These are phyloP conservation scores for Artemisia annua DNA, from an alignment of 129 eudicot species.

Conservation along the genomic window DNA sequence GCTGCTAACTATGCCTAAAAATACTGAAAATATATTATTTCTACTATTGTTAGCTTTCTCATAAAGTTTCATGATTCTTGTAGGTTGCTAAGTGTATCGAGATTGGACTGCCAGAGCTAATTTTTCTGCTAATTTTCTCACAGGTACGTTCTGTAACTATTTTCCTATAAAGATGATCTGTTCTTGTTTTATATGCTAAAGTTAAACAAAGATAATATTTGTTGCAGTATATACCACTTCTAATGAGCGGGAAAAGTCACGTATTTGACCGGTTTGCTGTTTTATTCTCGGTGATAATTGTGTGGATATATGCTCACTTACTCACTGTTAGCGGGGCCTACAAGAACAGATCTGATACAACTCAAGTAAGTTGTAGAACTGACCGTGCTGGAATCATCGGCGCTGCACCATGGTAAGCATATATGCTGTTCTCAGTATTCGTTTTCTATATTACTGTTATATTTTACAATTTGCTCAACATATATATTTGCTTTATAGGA, in stretches of 20 bases:
- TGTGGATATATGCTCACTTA: slow-evolving; percentile 89
- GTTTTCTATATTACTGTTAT: slow-evolving; percentile 1
- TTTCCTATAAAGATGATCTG: not conserved
- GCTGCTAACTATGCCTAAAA: slow-evolving; percentile 1
- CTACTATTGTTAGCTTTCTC: not conserved
- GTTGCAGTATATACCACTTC: slow-evolving; percentile 80
- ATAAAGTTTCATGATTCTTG: slow-evolving; percentile 12
- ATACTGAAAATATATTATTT: slow-evolving; percentile 2
- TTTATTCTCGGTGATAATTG: slow-evolving; percentile 72
- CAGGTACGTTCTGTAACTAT: slow-evolving; percentile 52
- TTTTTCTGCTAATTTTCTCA: slow-evolving; percentile 76
- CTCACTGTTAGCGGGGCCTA: slow-evolving; percentile 96
- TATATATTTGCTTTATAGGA: slow-evolving; percentile 46
- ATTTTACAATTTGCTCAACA: not conserved
- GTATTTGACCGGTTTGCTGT: slow-evolving; percentile 93
- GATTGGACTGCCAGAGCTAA: slow-evolving; percentile 86
- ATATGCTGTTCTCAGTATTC: not conserved
- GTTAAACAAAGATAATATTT: not conserved
- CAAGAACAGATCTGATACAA: slow-evolving; percentile 49
- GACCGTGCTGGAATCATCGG: slow-evolving; percentile 94
- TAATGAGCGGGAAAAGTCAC: slow-evolving; percentile 72
- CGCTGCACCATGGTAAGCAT: slow-evolving; percentile 77
- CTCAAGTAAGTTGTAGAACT: slow-evolving; percentile 87
- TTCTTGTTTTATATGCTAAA: slow-evolving; percentile 1
- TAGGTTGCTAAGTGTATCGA: slow-evolving; percentile 93